Evolutionary conservation across 2,329 filamentous ascomycete species (phyloP), one percentile per base, ranked within the genome.

Genomic region (Monilinia fructigena): DNA sequence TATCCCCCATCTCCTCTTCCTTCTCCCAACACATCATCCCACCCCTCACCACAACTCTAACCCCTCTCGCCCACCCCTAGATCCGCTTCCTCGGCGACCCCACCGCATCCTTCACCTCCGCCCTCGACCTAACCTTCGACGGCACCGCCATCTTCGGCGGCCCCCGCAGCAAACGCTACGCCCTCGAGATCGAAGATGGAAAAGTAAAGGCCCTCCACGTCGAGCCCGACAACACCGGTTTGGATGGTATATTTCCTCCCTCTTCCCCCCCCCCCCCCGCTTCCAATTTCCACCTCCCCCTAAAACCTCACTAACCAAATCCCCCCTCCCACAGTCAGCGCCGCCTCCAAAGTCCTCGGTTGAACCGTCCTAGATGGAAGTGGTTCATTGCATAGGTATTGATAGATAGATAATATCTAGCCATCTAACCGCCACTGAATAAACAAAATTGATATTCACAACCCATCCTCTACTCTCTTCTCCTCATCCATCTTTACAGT

Each of bases 31-130:
- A 89, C 61, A 93, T 97, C 78, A 90, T 92, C 10, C 83, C 86
- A 11, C 89, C 87, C 87, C 67, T 82, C 86, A 68, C 96, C 80
- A 94, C 92, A 77, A 88, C 89, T 5, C 82, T 97, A 48, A 92
- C 96, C 68, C 84, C 97, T 52, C 85, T 85, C 70, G n/a, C 96
- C 97, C 68, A 45, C n/a, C 16, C n/a, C 45, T 60, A 95, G 91
- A 89, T 97, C 74, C 92, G 93, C 70, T 97, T 96, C 83, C 83
- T 97, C 53, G 92, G 89, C 61, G 93, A 97, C 78, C 90, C 92
- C 10, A 83, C 86, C 10, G 89, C 87, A 67, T 82, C 86, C 68
- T 96, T 97, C 80, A 95, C 91, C 71, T 89, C 92, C 77, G 89
- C 90, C 4, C 83, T 97, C 47, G 92, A 96, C 68, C 84, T 97